phyloP scores from a whole-genome alignment of 768 basidiomycete genomes.

The Leccinum disarticulatum region DNA sequence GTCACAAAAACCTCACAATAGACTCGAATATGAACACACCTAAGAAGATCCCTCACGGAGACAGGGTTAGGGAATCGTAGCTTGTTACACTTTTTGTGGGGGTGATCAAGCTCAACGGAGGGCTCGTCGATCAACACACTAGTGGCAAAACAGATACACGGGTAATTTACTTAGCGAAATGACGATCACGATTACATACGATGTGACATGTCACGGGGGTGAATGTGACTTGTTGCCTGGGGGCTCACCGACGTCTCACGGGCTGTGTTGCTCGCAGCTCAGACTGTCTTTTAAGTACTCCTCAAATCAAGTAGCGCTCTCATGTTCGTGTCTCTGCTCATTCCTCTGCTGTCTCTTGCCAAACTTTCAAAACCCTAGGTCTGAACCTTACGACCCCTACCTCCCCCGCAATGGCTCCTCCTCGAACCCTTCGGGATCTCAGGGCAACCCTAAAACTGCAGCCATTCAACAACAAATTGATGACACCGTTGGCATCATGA shows the following conservation, averaged over 20 bases:
- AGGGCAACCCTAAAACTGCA: conserved; percentile 79
- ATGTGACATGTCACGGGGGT: background rate
- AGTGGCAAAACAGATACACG: too few species aligned
- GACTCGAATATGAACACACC: background rate
- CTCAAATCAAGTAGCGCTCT: conserved; percentile 3
- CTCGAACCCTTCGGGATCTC: conserved; percentile 47
- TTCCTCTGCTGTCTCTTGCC: conserved; percentile 8
- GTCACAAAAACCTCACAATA: background rate
- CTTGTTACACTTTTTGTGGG: too few species aligned
- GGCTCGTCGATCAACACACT: too few species aligned
- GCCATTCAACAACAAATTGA: conserved; percentile 98
- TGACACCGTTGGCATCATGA: conserved; percentile 96
- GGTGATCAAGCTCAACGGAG: too few species aligned
- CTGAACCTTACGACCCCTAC: conserved; percentile 99
- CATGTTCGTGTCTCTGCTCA: conserved; percentile 28
- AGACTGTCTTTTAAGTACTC: too few species aligned
- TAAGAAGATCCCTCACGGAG: background rate
- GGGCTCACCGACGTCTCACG: background rate
- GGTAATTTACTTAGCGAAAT: too few species aligned
- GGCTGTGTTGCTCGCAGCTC: background rate
- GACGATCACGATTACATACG: too few species aligned
- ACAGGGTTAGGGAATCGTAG: too few species aligned
- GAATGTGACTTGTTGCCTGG: background rate
- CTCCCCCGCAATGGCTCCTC: conserved; percentile 81
- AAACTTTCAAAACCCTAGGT: conserved; percentile 52